phyloP scores from a whole-genome alignment of 192 early-diverging fungal genomes.

The Backusella circina region DNA sequence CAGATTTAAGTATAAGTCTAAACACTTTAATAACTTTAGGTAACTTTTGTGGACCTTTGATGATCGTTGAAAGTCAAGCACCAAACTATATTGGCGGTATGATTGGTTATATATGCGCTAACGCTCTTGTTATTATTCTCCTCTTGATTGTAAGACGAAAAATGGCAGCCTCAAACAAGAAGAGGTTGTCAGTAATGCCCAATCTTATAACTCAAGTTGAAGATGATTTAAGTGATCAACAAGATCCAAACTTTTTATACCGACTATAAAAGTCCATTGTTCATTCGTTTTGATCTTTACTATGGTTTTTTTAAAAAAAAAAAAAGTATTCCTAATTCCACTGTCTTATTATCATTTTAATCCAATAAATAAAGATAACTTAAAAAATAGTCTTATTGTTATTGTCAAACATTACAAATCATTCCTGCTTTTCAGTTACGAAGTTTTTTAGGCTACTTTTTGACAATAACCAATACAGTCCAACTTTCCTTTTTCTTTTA shows the following conservation, averaged over 20 bases:
- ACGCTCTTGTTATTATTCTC: not conserved
- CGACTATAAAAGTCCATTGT: not conserved
- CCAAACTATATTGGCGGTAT: not conserved
- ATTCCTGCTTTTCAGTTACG: too few relatives aligned
- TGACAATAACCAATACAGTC: too few relatives aligned
- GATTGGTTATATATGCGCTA: constrained; percentile 7
- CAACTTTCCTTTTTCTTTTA: too few relatives aligned
- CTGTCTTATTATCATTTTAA: too few relatives aligned
- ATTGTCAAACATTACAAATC: too few relatives aligned
- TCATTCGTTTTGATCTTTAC: not conserved
- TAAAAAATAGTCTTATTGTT: too few relatives aligned
- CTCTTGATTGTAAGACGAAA: not conserved
- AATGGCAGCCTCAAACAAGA: constrained; percentile 8
- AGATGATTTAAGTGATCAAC: constrained; percentile 17
- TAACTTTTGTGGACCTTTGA: constrained; percentile 14
- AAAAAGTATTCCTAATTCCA: not conserved
- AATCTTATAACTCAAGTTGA: not conserved
- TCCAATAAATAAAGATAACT: too few relatives aligned
- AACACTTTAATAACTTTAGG: not conserved
- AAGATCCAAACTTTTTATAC: constrained; percentile 17
- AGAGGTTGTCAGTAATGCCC: not conserved
- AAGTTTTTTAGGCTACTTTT: too few relatives aligned
- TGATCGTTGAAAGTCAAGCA: constrained; percentile 7
- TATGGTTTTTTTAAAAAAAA: not conserved
- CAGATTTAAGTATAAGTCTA: not conserved